A percentile compares a stretch with the other conserved stretches of the same genome.
Evolutionary conservation across 805 yeast genomes (phyloP).

Genomic region (Hermanozyma aechmeae): DNA sequence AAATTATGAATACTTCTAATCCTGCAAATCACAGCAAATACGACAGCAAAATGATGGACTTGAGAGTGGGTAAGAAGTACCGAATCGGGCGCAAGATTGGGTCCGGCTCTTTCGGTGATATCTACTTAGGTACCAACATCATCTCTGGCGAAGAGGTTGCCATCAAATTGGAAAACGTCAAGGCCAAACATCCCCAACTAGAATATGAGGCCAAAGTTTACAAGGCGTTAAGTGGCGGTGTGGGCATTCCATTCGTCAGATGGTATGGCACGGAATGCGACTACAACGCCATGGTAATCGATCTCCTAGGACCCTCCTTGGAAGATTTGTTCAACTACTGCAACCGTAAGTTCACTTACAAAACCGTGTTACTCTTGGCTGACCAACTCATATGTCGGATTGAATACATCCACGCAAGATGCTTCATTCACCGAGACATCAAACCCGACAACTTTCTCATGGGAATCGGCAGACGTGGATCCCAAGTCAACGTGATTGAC

Average conservation of each 20-base stretch:
- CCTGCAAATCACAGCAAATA: conserved; percentile 7
- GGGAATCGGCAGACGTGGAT: conserved; percentile 92
- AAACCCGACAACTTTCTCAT: conserved; percentile 77
- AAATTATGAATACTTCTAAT: conserved; percentile 9
- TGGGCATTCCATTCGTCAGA: conserved; percentile 93
- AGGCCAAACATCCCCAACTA: conserved; percentile 93
- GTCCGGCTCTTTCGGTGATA: conserved; percentile 95
- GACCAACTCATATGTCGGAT: conserved; percentile 91
- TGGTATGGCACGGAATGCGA: conserved; percentile 97
- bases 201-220: conserved; percentile 96
- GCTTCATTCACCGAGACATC: conserved; percentile 79
- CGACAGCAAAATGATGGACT: conserved; percentile 35
- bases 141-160: conserved; percentile 98
- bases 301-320: conserved; percentile 86
- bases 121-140: conserved; percentile 85
- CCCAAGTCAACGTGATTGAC: conserved; percentile 89
- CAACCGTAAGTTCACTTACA: conserved; percentile 84
- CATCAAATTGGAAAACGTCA: conserved; percentile 80
- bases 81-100: conserved; percentile 94
- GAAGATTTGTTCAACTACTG: conserved; percentile 96
- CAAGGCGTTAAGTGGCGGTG: conserved; percentile 90
- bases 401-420: conserved; percentile 91
- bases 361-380: conserved; percentile 86
- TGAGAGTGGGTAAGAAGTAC: conserved; percentile 89
- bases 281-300: conserved; percentile 95